These are phyloP conservation scores for Debaryomyces psychrophilus DNA, from an alignment of 1,139 yeast species.

Conservation along the genomic window DNA sequence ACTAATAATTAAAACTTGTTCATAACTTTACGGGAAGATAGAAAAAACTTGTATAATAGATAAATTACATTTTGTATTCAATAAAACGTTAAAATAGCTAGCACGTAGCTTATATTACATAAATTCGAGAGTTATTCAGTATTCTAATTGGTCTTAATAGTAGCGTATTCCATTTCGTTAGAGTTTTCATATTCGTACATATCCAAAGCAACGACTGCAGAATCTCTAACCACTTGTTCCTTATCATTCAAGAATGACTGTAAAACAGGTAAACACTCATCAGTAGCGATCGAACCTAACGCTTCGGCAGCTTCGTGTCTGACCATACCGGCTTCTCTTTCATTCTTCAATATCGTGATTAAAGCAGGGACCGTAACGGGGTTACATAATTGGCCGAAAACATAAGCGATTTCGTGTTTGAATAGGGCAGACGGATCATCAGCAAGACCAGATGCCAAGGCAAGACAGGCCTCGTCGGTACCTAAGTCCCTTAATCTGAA, in stretches of 20 bases:
- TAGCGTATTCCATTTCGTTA: conserved; percentile 78
- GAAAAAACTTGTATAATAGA: conserved; percentile 9
- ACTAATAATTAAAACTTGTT: conserved; percentile 64
- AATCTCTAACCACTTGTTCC: conserved; percentile 90
- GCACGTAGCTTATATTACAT: conserved; percentile 7
- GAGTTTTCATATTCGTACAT: conserved; percentile 97
- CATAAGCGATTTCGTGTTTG: conserved; percentile 97
- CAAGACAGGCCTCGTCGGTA: conserved; percentile 87
- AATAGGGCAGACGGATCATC: conserved; percentile 89
- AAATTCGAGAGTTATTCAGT: neutral
- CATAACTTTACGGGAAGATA: neutral
- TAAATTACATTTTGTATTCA: conserved; percentile 13
- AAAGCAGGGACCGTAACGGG: conserved; percentile 91
- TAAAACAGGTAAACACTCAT: conserved; percentile 88
- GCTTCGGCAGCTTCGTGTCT: conserved; percentile 99
- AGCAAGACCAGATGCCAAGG: conserved; percentile 81
- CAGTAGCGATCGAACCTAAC: conserved; percentile 95
- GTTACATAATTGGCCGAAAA: conserved; percentile 94
- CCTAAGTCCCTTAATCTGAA: conserved; percentile 95
- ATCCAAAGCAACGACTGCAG: conserved; percentile 95
- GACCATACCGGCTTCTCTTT: conserved; percentile 92
- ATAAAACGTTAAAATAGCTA: conserved; percentile 3
- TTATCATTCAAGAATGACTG: conserved; percentile 76
- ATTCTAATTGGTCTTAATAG: conserved; percentile 24
- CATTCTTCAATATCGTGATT: conserved; percentile 76